These are phyloP conservation scores for Solanum dulcamara DNA, from an alignment of 257 asterid genomes.

Conservation along the genomic window DNA sequence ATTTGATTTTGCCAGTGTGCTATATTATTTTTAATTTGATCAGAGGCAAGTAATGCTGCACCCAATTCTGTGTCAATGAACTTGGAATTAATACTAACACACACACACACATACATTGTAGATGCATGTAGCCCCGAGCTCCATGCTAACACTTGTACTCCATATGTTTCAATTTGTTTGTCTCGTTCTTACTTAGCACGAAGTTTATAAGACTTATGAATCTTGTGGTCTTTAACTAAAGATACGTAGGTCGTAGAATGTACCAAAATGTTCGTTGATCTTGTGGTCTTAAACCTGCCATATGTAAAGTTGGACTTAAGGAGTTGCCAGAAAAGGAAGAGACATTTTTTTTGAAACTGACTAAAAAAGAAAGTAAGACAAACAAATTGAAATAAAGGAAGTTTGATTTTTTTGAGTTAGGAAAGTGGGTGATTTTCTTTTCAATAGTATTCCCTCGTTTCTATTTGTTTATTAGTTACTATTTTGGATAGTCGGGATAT, in stretches of 20 bases:
- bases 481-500: neutral
- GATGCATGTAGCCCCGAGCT: neutral
- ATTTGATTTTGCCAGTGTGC: neutral
- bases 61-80: neutral
- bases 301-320: neutral
- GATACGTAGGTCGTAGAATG: no score
- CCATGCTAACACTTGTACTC: neutral
- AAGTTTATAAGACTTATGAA: neutral
- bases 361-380: no score
- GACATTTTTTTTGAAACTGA: no score
- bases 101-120: neutral
- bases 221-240: neutral
- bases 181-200: neutral
- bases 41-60: neutral
- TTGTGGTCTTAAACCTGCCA: neutral
- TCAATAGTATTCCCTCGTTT: neutral
- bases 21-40: neutral
- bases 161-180: neutral
- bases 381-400: neutral
- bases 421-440: neutral
- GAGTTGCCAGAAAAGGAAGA: neutral
- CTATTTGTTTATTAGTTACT: neutral
- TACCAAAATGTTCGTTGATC: no score
- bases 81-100: neutral
- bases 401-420: neutral